These are phyloP conservation scores for Termitomyces sp. DNA, from an alignment of 768 basidiomycete species.

Conservation along the genomic window DNA sequence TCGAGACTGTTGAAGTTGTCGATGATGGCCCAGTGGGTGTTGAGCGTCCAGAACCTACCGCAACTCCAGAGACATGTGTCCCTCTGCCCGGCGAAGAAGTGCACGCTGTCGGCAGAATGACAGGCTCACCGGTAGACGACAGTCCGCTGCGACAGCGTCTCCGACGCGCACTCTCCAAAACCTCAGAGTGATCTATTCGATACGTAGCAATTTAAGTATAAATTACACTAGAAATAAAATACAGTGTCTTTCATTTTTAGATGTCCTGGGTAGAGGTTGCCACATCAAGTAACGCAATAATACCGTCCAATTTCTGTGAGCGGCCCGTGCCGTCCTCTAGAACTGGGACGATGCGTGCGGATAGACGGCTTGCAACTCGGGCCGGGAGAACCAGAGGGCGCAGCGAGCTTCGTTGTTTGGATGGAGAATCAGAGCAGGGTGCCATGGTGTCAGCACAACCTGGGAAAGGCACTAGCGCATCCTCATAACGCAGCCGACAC, in stretches of 20 bases:
- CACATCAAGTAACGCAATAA: constrained; percentile 13
- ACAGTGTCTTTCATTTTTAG: neutral
- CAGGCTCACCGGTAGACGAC: constrained; percentile 14
- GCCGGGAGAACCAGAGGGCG: neutral
- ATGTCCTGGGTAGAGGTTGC: neutral
- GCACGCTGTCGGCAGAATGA: constrained; percentile 10
- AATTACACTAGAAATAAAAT: neutral
- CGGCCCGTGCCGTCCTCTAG: neutral
- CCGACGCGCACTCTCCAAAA: constrained; percentile 21
- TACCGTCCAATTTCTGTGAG: constrained; percentile 12
- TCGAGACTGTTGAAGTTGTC: constrained; percentile 63
- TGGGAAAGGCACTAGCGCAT: neutral
- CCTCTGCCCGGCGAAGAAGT: constrained; percentile 2
- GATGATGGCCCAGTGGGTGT: constrained; percentile 29
- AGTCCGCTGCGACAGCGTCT: constrained; percentile 23
- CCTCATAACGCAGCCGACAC: neutral
- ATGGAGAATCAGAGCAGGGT: neutral
- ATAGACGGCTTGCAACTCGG: neutral
- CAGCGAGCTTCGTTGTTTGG: constrained; percentile 1
- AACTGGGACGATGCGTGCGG: neutral
- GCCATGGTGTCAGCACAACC: neutral
- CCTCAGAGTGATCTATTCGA: constrained; percentile 10
- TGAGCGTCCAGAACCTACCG: constrained; percentile 6
- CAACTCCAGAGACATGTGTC: neutral
- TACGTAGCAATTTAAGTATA: neutral